These are phyloP conservation scores for Mariannaea elegans DNA, from an alignment of 2,329 filamentous ascomycete species.

Conservation along the genomic window DNA sequence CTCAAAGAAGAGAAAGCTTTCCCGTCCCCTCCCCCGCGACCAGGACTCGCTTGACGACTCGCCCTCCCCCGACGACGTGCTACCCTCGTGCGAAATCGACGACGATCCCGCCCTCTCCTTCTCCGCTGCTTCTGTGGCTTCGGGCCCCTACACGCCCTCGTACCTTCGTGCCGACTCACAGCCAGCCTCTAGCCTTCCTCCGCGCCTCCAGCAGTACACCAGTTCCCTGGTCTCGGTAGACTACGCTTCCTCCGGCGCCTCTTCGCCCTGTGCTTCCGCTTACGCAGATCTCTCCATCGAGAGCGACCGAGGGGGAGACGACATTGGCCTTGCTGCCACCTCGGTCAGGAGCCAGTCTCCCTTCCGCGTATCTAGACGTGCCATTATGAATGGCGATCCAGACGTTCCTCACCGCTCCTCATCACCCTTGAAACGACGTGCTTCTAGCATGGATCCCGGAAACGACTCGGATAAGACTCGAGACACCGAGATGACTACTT, in stretches of 20 bases:
- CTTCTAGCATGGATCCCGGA: conserved; percentile 68
- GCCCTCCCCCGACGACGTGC: conserved; percentile 55
- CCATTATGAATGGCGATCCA: conserved; percentile 68
- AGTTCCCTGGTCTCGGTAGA: conserved; percentile 56
- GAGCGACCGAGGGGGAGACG: conserved; percentile 61
- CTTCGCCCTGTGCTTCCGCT: conserved; percentile 63
- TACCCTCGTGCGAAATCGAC: conserved; percentile 63
- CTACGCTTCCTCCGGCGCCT: conserved; percentile 64
- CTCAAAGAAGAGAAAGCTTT: conserved; percentile 77
- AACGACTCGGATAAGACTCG: conserved; percentile 50
- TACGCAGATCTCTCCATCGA: conserved; percentile 67
- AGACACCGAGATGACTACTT: conserved; percentile 57
- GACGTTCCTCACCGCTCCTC: conserved; percentile 68
- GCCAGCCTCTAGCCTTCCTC: conserved; percentile 61
- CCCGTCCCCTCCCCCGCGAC: conserved; percentile 57
- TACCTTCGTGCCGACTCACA: conserved; percentile 54
- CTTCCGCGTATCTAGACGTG: conserved; percentile 59
- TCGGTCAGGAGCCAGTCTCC: conserved; percentile 61
- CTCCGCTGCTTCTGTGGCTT: conserved; percentile 51
- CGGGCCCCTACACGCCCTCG: conserved; percentile 50
- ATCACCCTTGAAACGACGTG: conserved; percentile 70
- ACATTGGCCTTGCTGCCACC: conserved; percentile 51
- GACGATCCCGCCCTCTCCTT: conserved; percentile 62
- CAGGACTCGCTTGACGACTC: conserved; percentile 48
- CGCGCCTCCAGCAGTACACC: conserved; percentile 58